Base-by-base conservation (phyloP, 139 green algal species). In the Klebsormidium nitens region DNA sequence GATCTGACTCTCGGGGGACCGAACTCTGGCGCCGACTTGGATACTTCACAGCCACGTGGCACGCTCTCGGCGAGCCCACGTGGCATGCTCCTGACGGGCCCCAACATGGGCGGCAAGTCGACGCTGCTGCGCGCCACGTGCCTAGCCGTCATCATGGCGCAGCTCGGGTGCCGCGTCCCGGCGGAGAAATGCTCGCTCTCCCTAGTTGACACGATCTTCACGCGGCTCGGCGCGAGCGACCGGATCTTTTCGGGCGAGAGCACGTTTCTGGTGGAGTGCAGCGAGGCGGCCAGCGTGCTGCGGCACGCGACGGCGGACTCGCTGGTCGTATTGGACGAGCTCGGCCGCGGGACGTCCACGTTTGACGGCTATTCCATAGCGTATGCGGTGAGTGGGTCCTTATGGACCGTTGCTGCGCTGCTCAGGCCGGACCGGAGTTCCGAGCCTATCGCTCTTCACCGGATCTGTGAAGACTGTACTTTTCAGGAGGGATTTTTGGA, bases 91-190 rank as follows among this genome's bases (percentile, higher is more conserved):
- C 63, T 85, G 34, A 75, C 84, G 59, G 87, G 93, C 0, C 91
- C 93, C 58, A 98, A 98, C 84, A 98, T 97, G 92, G 93, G 93
- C 46, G 93, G 93, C 78, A 98, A 98, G 79, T 88, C 77, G 68
- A 97, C 93, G 5, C 79, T 97, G 50, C 84, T 98, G 73, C 81
- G 93, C 32, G 89, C 93, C 28, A 85, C 88, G 11, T 97, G 91
- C 79, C 84, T 97, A 40, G 87, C 90, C 1, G 77, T 85, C 1
- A 34, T 97, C 37, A 73, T 95, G 75, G 92, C 92, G 1, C 86
- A 95, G 81, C 77, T 93, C 11, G 93, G 93, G 8, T 89, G 86
- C 1, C 89, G 82, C 61, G 89, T 96, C 29, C 90, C 92, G 1
- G 93, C 93, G 0, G 72, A 86, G 36, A 79, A 63, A 11, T 76